Percentiles rank a stretch among this genome's conserved stretches.
phyloP scores from a whole-genome alignment of 1,284 basidiomycete species.

The Sporisorium exsertum region DNA sequence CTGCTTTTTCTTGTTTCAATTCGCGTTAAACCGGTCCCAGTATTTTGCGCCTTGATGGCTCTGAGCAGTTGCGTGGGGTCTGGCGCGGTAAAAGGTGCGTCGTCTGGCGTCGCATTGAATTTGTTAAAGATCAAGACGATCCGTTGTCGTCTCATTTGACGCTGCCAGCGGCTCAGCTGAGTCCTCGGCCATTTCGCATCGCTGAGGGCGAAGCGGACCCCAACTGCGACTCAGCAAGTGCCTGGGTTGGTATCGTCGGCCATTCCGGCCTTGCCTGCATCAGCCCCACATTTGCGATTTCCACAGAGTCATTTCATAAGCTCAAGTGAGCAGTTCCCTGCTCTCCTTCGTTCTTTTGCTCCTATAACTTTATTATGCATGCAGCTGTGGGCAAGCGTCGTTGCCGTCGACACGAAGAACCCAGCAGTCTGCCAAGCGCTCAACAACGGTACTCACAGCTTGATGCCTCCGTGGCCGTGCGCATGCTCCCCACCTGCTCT shows the following conservation, averaged over 20 bases:
- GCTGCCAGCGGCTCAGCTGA: background rate
- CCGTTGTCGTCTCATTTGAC: background rate
- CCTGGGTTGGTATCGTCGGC: background rate
- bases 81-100: background rate
- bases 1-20: no score
- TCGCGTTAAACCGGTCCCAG: background rate
- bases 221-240: background rate
- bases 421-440: background rate
- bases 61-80: background rate
- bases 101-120: background rate
- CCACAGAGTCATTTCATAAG: background rate
- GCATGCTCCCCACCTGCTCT: background rate
- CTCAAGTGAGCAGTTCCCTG: background rate
- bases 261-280: background rate
- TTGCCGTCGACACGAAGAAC: background rate
- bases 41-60: background rate
- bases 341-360: background rate
- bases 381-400: background rate
- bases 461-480: background rate
- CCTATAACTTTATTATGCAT: background rate
- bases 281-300: slow-evolving; percentile 1
- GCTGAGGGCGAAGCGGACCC: background rate
- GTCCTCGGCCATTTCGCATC: background rate
- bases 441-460: background rate
- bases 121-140: background rate